Evolutionary conservation across 1,139 yeast genomes (phyloP), one percentile per base, ranked within the genome.

Genomic region (Scheffersomyces titani): DNA sequence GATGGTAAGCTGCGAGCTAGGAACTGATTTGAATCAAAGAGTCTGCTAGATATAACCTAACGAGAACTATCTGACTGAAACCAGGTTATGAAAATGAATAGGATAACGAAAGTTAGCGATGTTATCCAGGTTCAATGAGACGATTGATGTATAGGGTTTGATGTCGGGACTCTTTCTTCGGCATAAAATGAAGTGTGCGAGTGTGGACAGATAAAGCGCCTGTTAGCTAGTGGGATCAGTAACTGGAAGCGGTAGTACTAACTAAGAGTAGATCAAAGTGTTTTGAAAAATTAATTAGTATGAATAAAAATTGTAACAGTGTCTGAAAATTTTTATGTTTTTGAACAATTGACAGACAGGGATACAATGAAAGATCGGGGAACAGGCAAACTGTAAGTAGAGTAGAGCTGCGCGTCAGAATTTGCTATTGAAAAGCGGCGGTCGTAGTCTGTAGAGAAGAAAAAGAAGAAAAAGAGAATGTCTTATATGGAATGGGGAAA

Each of bases 121-220:
- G 80, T 71, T 78, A 78, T 76, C 83, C 82, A 57, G 82, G 82
- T 66, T 78, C 80, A 62, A 76, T 71, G 58, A 72, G 64, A 65
- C 66, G 70, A 63, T 63, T 70, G 57, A 70, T 68, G 62, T 62
- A 55, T 54, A 61, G 57, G 57, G 20, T 63, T 59, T 59, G 61
- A 69, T 70, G 80, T 78, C 82, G 83, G 67, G 80, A 67, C 58
- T 75, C 76, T 69, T 78, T 78, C 78, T 77, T 77, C 63, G 78
- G 81, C 83, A 79, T 79, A 76, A 69, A 78, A 57, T 50, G 52
- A n/a, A 18, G n/a, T 19, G 36, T 20, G 40, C 40, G 40, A 30
- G 40, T 11, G 16, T 11, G 40, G 16, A 30, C 40, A 30, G 40
- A 30, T 30, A 30, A 30, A 30, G 2, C 40, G 40, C 40, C 40